Evolutionary conservation across 2,329 filamentous ascomycete genomes (phyloP).

Genomic region (Penicillium brasilianum): DNA sequence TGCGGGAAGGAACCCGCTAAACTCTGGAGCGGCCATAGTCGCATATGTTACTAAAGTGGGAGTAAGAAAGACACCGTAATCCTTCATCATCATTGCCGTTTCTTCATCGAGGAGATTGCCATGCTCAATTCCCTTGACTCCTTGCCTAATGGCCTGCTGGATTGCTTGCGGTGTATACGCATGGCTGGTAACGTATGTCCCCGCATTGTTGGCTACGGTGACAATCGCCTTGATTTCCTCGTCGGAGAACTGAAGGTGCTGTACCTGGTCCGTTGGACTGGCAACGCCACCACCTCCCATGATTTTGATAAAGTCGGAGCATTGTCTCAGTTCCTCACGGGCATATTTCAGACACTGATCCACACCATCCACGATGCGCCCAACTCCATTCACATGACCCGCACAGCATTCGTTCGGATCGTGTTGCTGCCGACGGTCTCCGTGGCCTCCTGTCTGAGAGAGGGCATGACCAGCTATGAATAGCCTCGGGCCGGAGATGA

Average conservation of each 20-base stretch:
- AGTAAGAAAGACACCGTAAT: conserved; percentile 55
- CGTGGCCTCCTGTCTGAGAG: no score
- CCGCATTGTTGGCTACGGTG: conserved; percentile 7
- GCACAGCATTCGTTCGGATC: no score
- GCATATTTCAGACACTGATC: conserved; percentile 6
- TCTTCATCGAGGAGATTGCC: conserved; percentile 12
- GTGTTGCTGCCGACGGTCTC: no score
- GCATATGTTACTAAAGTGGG: conserved; percentile 50
- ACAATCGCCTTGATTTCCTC: conserved; percentile 14
- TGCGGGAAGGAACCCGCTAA: no score
- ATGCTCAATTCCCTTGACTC: conserved; percentile 12
- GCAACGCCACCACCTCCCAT: conserved; percentile 15
- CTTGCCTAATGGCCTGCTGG: conserved; percentile 8
- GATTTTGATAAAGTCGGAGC: conserved; percentile 14
- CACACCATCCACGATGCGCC: no score
- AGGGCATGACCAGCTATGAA: no score
- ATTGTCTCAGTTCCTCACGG: conserved; percentile 11
- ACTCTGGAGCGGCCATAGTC: no score
- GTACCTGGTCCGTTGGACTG: conserved; percentile 6
- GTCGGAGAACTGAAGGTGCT: conserved; percentile 9
- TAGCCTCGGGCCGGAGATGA: conserved; percentile 2
- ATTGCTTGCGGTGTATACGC: conserved; percentile 13
- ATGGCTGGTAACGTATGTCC: conserved; percentile 12
- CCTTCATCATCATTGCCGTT: conserved; percentile 25
- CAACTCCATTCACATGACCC: no score